Evolutionary conservation across 2,329 filamentous ascomycete species (phyloP), one percentile per base, ranked within the genome.

Genomic region (Penicillium concentricum): DNA sequence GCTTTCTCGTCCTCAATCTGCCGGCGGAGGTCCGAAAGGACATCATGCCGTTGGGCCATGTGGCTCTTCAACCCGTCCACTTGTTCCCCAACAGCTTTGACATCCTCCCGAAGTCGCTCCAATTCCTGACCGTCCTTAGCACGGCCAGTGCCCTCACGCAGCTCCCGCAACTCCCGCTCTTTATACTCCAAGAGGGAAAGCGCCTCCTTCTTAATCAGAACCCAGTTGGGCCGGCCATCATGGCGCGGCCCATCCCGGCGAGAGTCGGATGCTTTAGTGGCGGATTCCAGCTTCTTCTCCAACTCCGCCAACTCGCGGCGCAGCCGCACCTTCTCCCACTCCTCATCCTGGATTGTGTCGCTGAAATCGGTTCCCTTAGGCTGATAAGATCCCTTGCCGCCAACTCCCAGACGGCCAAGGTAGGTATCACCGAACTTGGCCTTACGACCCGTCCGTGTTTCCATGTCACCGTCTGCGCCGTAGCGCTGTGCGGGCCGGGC

Each of bases 381-480:
- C 70, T 90, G 88, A 77, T 94, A 93, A 57, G 84, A 87, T 64
- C 88, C 87, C 69, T 92, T 89, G 51, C 86, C 85, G 20, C 86
- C 85, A 6, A 87, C 81, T 8, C 94, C 94, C 38, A 99, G 82
- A 13, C 94, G 87, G 59, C 90, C 95, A 56, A 99, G 84, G 76
- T 97, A 99, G 62, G 96, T 90, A 74, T 99, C 94, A 63, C 94
- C 94, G 71, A 99, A 99, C 78, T 96, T 97, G 67, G 92, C 89
- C 78, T 99, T 99, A 70, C 90, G 89, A 56, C 93, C 92, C 0
- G 91, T 94, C 35, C 84, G 78, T 0, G 93, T 97, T 63, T 84
- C 84, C 50, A 95, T 91, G 70, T 92, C 90, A 46, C 87, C 85
- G 61, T 88, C 72, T n/a, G 86, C 84, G 2, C 90, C 91, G 89